Conservation (phyloP, 2,329 filamentous ascomycete species). For the Fusarium cyanostomum region DNA sequence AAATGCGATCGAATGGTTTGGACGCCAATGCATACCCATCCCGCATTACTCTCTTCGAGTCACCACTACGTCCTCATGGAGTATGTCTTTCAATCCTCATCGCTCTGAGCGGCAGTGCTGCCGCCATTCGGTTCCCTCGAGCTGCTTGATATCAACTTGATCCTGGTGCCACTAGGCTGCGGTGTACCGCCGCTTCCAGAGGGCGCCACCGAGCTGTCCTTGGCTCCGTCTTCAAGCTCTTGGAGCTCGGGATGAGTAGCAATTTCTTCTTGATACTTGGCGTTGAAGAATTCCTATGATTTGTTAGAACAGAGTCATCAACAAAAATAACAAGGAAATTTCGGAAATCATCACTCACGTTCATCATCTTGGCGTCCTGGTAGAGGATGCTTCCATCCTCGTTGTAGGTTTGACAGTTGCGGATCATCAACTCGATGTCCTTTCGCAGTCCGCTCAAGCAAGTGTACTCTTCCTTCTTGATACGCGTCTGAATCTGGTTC, state of each 20-base stretch:
- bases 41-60: background rate
- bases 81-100: conserved; percentile 57
- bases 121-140: conserved; percentile 52
- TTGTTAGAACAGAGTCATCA: conserved; percentile 46
- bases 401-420: conserved; percentile 95
- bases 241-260: conserved; percentile 64
- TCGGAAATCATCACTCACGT: conserved; percentile 63
- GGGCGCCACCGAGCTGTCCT: conserved; percentile 55
- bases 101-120: conserved; percentile 58
- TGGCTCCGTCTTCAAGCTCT: conserved; percentile 62
- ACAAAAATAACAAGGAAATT: background rate
- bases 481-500: conserved; percentile 93
- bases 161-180: conserved; percentile 69
- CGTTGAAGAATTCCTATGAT: conserved; percentile 64
- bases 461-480: conserved; percentile 94
- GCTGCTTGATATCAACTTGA: conserved; percentile 70
- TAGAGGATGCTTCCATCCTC: conserved; percentile 94
- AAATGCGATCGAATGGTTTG: background rate
- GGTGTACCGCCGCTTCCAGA: conserved; percentile 72
- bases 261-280: conserved; percentile 63
- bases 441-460: conserved; percentile 80
- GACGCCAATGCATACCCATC: conserved; percentile 2
- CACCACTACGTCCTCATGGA: conserved; percentile 6
- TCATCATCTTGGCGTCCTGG: conserved; percentile 90
- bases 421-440: conserved; percentile 86